Evolutionary conservation across 1,139 yeast species (phyloP), one percentile per base, ranked within the genome.

Genomic region (Pneumocystis murina): DNA sequence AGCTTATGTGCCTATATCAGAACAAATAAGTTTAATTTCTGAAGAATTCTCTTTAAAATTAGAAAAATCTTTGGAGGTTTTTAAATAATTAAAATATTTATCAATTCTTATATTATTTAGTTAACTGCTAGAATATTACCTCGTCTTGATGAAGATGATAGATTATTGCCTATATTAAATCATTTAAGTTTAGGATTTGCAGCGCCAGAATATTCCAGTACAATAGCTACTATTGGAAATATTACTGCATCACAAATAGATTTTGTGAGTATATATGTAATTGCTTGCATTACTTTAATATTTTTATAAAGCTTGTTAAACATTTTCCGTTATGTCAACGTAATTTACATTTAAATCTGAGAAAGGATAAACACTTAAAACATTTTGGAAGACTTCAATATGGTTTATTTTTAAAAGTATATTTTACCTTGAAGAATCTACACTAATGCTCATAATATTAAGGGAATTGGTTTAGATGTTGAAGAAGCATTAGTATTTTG

Each of bases 401-500:
- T 64, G 84, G 91, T 3, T 76, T 89, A 43, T 92, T 92, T 74
- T 77, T 92, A 64, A 91, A 90, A 48, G 58, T 28, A 38, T 30
- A 41, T 43, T 48, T 16, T 16, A 17, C n/a, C 16, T 3, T 3
- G 24, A 38, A 17, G 16, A 40, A 14, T 28, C 16, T 24, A 38
- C 12, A 28, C 20, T 59, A 17, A 28, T 43, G n/a, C 62, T 61
- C 28, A 61, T 33, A 28, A 36, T 40, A 28, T 40, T 8, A 30
- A 61, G 74, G 96, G 95, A 38, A 85, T 89, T 68, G 98, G 98
- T 0, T 78, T 92, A 64, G 81, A 81, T 63, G 85, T 88, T 8
- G 96, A 90, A 67, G 97, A 94, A 72, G 92, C 97, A 0, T 74
- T 92, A 66, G 82, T 82, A 70, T 91, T 89, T 73, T 92, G 97